phyloP scores from a whole-genome alignment of 2,329 filamentous ascomycete species.

The Phaeomoniella chlamydospora region DNA sequence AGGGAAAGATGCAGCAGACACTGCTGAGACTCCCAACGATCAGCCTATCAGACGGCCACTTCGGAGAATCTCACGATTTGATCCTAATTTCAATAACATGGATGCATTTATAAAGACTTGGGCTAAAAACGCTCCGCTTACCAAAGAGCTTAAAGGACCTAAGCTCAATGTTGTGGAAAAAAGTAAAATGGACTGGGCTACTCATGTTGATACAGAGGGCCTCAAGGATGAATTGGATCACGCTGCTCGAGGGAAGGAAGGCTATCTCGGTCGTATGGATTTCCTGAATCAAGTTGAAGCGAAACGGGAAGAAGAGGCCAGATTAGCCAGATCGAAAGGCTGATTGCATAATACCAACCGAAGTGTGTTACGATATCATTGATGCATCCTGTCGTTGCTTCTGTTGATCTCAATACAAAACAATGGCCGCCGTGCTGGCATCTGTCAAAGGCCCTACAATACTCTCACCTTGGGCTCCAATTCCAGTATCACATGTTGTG shows the following conservation, averaged over 20 bases:
- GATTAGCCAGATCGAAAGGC: conserved; percentile 32
- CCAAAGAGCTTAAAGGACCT: conserved; percentile 28
- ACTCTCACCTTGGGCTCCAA: background rate
- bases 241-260: conserved; percentile 47
- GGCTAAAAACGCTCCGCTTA: conserved; percentile 9
- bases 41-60: conserved; percentile 21
- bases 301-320: conserved; percentile 40
- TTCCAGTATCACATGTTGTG: background rate
- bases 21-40: conserved; percentile 8
- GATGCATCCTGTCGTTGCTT: background rate
- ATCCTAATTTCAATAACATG: conserved; percentile 21
- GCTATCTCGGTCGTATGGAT: conserved; percentile 46
- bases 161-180: conserved; percentile 56
- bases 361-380: background rate
- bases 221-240: conserved; percentile 46
- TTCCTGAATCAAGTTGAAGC: conserved; percentile 46
- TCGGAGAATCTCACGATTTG: conserved; percentile 28
- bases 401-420: background rate
- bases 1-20: conserved; percentile 4
- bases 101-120: conserved; percentile 15
- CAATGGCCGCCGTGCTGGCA: background rate
- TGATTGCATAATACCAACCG: conserved; percentile 1
- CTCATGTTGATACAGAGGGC: conserved; percentile 46
- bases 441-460: background rate
- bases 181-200: conserved; percentile 50